These are phyloP conservation scores for Tympanopsis confertula DNA, from an alignment of 2,329 filamentous ascomycete genomes.

Conservation along the genomic window DNA sequence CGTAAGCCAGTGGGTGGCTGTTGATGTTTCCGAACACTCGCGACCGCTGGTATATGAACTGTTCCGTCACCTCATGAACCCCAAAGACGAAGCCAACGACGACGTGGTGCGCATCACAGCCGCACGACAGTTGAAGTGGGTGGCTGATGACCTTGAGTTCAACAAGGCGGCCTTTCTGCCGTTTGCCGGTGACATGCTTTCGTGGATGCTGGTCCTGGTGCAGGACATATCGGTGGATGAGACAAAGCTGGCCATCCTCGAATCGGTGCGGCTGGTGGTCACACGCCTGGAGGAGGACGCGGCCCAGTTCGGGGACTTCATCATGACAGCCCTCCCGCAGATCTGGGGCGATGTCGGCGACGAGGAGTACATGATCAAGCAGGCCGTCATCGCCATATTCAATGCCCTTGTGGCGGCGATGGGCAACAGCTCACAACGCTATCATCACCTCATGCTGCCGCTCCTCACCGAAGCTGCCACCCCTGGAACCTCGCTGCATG, in stretches of 20 bases:
- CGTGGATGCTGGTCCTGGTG: slow-evolving; percentile 65
- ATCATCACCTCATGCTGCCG: slow-evolving; percentile 70
- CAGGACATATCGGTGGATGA: slow-evolving; percentile 71
- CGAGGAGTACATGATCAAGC: slow-evolving; percentile 86
- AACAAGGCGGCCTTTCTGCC: slow-evolving; percentile 62
- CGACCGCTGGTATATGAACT: slow-evolving; percentile 74
- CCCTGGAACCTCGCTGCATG: slow-evolving; percentile 59
- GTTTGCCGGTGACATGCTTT: slow-evolving; percentile 63
- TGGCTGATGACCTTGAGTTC: slow-evolving; percentile 80
- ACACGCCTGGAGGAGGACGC: slow-evolving; percentile 69
- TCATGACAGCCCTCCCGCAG: slow-evolving; percentile 67
- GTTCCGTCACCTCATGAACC: slow-evolving; percentile 74
- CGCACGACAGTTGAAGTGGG: slow-evolving; percentile 67
- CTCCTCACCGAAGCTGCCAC: slow-evolving; percentile 72
- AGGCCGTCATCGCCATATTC: slow-evolving; percentile 78
- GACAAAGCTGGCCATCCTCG: slow-evolving; percentile 80
- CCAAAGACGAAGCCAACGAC: slow-evolving; percentile 70
- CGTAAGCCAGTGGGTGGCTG: slow-evolving; percentile 77
- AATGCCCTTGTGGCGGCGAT: slow-evolving; percentile 77
- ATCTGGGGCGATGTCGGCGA: slow-evolving; percentile 73
- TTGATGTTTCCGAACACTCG: slow-evolving; percentile 60
- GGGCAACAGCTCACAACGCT: slow-evolving; percentile 64
- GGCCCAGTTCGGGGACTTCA: slow-evolving; percentile 59
- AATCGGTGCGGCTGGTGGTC: slow-evolving; percentile 73
- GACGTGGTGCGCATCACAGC: slow-evolving; percentile 85